Conservation (phyloP, 2,329 filamentous ascomycete genomes). For the Aspergillus brasiliensis region DNA sequence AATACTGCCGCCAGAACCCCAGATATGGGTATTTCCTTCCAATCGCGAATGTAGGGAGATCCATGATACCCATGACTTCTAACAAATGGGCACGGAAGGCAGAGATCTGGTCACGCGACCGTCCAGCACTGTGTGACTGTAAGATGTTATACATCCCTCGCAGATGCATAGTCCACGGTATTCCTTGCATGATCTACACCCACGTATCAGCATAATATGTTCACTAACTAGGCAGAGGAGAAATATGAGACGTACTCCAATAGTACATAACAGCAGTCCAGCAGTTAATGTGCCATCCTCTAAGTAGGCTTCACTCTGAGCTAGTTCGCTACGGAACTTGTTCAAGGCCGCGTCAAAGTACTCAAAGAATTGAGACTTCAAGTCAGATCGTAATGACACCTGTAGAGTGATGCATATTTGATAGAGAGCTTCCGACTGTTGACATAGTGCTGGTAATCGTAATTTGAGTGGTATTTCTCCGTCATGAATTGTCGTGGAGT, state of each 20-base stretch:
- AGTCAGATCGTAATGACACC: conserved; percentile 20
- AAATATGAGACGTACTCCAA: conserved; percentile 26
- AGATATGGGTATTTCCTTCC: conserved; percentile 28
- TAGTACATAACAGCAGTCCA: conserved; percentile 34
- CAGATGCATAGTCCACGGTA: conserved; percentile 36
- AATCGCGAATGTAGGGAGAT: conserved; percentile 29
- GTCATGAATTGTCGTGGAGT: conserved; percentile 28
- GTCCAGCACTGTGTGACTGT: conserved; percentile 18
- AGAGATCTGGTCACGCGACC: neutral
- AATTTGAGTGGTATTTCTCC: conserved; percentile 18
- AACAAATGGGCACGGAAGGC: conserved; percentile 28
- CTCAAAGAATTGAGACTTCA: conserved; percentile 27
- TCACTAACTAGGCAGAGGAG: neutral
- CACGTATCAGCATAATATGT: neutral
- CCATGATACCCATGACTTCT: conserved; percentile 38
- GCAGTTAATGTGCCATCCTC: conserved; percentile 33
- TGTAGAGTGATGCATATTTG: conserved; percentile 33
- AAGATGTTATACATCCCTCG: conserved; percentile 36
- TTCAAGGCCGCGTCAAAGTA: conserved; percentile 31
- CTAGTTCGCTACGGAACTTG: conserved; percentile 32
- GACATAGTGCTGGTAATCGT: conserved; percentile 24
- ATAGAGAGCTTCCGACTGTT: conserved; percentile 31
- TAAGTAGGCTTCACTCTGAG: conserved; percentile 20
- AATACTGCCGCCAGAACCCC: conserved; percentile 33
- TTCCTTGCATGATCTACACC: conserved; percentile 29